phyloP scores from a whole-genome alignment of 352 stramenopile genomes.

The Hyaloperonospora arabidopsidis region DNA sequence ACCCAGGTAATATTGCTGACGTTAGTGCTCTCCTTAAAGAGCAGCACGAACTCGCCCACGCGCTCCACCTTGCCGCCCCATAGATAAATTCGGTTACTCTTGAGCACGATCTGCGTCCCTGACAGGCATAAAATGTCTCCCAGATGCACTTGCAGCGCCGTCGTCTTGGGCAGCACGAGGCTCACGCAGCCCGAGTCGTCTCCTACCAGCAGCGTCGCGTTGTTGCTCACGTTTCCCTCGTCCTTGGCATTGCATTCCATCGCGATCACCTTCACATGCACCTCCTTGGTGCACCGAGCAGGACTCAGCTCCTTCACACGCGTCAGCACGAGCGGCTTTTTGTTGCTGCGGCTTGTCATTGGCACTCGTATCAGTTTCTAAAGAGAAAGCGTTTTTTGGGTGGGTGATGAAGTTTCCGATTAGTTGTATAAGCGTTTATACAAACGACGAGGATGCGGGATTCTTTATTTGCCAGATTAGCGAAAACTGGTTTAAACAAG shows the following conservation, averaged over 20 bases:
- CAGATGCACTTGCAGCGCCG: constrained; percentile 57
- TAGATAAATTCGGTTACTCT: constrained; percentile 70
- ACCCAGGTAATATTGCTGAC: constrained; percentile 80
- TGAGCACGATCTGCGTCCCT: constrained; percentile 66
- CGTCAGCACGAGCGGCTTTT: constrained; percentile 51
- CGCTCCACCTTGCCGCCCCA: constrained; percentile 78
- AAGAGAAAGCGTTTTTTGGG: no score
- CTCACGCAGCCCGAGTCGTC: constrained; percentile 77
- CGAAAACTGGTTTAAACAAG: no score
- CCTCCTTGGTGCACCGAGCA: constrained; percentile 48
- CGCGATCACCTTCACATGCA: constrained; percentile 69
- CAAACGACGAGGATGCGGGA: constrained; percentile 15
- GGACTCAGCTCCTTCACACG: constrained; percentile 73
- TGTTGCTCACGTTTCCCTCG: constrained; percentile 59
- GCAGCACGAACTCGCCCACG: constrained; percentile 76
- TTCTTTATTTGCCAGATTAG: no score
- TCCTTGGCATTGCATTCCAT: constrained; percentile 81
- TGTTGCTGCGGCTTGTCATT: constrained; percentile 12
- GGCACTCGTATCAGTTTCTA: no score
- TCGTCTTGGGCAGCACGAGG: constrained; percentile 65
- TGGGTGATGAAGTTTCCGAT: no score
- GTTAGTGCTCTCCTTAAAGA: constrained; percentile 81
- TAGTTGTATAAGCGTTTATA: background rate
- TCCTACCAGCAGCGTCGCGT: constrained; percentile 74
- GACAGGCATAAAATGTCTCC: constrained; percentile 70